Evolutionary conservation across 2,329 filamentous ascomycete species (phyloP), one percentile per base, ranked within the genome.

Genomic region (Talaromyces sp.): DNA sequence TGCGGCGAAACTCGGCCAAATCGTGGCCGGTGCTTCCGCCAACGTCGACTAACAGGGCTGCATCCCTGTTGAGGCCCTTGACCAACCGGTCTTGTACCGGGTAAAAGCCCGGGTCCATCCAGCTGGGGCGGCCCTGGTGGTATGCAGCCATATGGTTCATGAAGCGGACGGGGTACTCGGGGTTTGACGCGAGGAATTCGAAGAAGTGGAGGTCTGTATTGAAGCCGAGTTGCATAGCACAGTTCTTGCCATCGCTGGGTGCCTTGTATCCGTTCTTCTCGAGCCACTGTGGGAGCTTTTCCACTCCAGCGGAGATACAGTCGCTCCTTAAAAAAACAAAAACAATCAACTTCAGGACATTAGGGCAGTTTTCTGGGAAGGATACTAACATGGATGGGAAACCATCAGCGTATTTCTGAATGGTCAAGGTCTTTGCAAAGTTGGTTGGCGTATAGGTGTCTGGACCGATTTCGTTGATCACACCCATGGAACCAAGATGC

Each of bases 111-210:
- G 44, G 30, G 42, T 76, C 75, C 39, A 69, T 70, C 76, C 73
- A 78, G 7, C 72, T 70, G 17, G 71, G 67, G 57, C 75, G 76
- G 6, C 75, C 76, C 2, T 71, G 71, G 19, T 73, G 70, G 60
- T 78, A 77, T 8, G 73, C 72, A 1, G 66, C 66, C 75, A 78
- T 78, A 60, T 75, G 77, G 25, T 5, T 81, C 75, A 61, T 81
- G 76, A 6, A 80, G 78, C 0, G 73, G 56, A 33, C 72, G 70
- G 58, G 47, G 32, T 47, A 60, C 39, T 72, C 71, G 64, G 68
- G 70, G 42, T 71, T 65, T 6, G 59, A 53, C 15, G 63, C 61
- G 28, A 72, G 61, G 52, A 59, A 69, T 10, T 71, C 70, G 62
- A 73, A 74, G 56, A 71, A 72, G 58, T 66, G 65, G 0, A 67